Base-by-base conservation (phyloP, 2,329 filamentous ascomycete genomes). In the Ophiostoma triangulosporum region DNA sequence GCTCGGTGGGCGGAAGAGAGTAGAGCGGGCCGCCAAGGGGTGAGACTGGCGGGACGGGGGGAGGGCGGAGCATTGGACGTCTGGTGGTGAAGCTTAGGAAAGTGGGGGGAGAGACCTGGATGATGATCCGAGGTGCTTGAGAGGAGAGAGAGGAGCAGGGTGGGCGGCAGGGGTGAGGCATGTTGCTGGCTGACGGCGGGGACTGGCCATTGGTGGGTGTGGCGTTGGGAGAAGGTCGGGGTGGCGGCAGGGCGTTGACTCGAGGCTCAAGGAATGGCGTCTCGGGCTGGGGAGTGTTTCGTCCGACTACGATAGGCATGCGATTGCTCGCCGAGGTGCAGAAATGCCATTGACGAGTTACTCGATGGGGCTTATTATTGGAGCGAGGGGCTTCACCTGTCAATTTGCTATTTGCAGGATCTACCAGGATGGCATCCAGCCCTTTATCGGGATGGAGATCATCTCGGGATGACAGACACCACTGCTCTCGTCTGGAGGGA, bases 341-440 rank as follows among this genome's bases (percentile, higher is more conserved):
- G 55, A 56, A 53, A 60, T 72, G 66, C 52, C 62, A 60, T 64
- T 57, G 66, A 36, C 68, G 71, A 77, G 87, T 95, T 94, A 97
- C 91, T 95, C 90, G 89, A 97, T 95, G 91, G 91, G 91, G 91
- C 91, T 96, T 89, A 97, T 95, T 96, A 88, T 96, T 86, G 91
- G 89, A 79, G 86, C 90, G 89, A 95, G 88, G 86, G 72, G 70
- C 68, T 70, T 65, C 64, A 45, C 50, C 32, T 46, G 32, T 50
- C 29, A 33, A n/a, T n/a, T 48, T 31, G 8, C 7, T 22, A n/a
- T 17, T 48, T 27, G 29, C 36, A 29, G n/a, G n/a, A n/a, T n/a
- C n/a, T n/a, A n/a, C n/a, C n/a, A n/a, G n/a, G n/a, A n/a, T n/a
- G n/a, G n/a, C n/a, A n/a, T n/a, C n/a, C n/a, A n/a, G n/a, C n/a